Conservation (phyloP, 2,329 filamentous ascomycete species). For the Penicillium sp. region DNA sequence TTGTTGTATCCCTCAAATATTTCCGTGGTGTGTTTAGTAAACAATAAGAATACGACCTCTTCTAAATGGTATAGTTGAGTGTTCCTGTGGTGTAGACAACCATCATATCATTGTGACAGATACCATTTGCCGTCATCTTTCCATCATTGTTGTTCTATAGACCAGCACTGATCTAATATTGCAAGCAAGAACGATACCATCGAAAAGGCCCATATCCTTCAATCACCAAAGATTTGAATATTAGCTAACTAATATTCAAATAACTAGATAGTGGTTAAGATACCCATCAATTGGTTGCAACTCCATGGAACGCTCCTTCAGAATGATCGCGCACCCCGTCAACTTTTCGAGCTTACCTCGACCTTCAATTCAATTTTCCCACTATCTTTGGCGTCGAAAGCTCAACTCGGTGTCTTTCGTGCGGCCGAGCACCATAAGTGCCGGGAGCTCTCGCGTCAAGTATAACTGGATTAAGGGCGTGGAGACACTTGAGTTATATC, state of each 20-base stretch:
- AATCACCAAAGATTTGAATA: too few species aligned
- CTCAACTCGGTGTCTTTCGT: background rate
- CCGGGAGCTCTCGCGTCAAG: constrained; percentile 8
- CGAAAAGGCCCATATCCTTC: too few species aligned
- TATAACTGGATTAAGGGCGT: constrained; percentile 32
- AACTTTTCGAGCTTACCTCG: background rate
- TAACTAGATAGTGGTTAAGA: background rate
- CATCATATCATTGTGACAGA: background rate
- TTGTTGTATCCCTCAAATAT: too few species aligned
- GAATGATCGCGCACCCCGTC: background rate
- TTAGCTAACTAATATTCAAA: too few species aligned
- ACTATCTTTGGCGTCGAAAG: background rate
- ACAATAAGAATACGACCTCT: background rate
- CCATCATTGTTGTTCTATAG: background rate
- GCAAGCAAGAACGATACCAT: background rate
- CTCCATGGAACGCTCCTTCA: background rate
- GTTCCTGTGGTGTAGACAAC: background rate
- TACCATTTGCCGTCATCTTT: background rate
- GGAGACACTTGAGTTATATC: constrained; percentile 31
- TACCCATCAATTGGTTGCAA: background rate
- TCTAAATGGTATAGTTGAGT: background rate
- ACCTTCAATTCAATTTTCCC: background rate
- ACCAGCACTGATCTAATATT: background rate
- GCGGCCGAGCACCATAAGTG: constrained; percentile 2
- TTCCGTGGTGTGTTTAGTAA: too few species aligned